phyloP scores from a whole-genome alignment of 2,329 filamentous ascomycete genomes.

The Sporothrix globosa region DNA sequence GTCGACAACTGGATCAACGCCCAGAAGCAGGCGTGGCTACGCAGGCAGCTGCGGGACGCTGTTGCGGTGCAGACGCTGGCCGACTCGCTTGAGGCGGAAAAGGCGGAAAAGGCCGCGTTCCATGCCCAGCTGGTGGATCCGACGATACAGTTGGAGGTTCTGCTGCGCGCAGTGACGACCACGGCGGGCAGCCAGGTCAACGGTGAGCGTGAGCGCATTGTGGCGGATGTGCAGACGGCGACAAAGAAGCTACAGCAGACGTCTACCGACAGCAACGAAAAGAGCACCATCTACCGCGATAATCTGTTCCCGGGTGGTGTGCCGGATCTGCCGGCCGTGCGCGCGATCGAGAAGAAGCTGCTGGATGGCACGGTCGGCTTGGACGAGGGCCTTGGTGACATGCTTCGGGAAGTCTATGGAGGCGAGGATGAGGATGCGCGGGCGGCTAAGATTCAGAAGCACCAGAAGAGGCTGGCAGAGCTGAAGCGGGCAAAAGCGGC shows the following conservation, averaged over 20 bases:
- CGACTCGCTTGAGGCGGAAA: constrained; percentile 33
- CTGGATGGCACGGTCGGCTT: constrained; percentile 30
- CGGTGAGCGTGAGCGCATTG: not conserved
- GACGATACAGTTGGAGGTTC: constrained; percentile 33
- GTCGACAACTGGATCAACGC: constrained; percentile 56
- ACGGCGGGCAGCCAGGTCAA: not conserved
- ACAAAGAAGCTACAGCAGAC: constrained; percentile 29
- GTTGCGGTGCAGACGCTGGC: constrained; percentile 37
- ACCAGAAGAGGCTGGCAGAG: constrained; percentile 48
- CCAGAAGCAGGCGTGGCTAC: constrained; percentile 57
- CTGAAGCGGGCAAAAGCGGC: constrained; percentile 64
- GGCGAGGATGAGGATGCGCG: constrained; percentile 31
- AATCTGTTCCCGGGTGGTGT: constrained; percentile 31
- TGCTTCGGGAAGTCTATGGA: constrained; percentile 27
- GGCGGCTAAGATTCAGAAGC: constrained; percentile 39
- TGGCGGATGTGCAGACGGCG: constrained; percentile 32
- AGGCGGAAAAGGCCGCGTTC: constrained; percentile 21
- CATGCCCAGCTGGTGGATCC: constrained; percentile 29
- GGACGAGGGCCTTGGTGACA: constrained; percentile 32
- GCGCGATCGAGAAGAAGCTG: constrained; percentile 27
- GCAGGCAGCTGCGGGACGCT: constrained; percentile 38
- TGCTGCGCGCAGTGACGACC: not conserved
- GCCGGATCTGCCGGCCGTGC: constrained; percentile 26
- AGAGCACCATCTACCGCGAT: constrained; percentile 36
- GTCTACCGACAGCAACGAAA: constrained; percentile 31